A percentile compares a stretch with the other conserved stretches of the same genome.
These are phyloP conservation scores for Wickerhamomyces chambardii DNA, from an alignment of 805 yeast species.

Conservation along the genomic window DNA sequence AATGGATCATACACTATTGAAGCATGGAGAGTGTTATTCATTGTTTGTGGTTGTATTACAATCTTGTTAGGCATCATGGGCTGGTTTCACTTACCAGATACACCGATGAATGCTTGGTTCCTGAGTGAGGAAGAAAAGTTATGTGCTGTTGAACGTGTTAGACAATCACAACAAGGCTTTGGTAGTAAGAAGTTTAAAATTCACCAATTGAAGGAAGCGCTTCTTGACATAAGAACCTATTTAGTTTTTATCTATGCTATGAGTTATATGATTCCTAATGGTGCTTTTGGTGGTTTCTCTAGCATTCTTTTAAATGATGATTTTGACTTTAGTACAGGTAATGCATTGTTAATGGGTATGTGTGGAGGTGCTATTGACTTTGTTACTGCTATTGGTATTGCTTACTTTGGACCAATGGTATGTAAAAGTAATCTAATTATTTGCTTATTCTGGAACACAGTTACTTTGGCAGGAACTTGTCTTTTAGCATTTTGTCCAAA, in stretches of 20 bases:
- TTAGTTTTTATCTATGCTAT: conserved; percentile 30
- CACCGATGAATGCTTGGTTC: conserved; percentile 42
- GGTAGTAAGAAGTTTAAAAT: conserved; percentile 46
- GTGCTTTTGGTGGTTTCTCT: conserved; percentile 48
- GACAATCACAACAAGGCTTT: conserved; percentile 47
- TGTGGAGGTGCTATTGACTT: conserved; percentile 31
- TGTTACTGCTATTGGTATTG: conserved; percentile 11
- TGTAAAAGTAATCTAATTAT: background rate
- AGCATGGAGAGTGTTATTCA: conserved; percentile 54
- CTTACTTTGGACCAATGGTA: background rate
- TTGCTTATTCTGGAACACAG: background rate
- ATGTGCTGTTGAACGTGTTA: conserved; percentile 42
- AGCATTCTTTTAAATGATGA: conserved; percentile 16
- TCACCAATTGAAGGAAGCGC: conserved; percentile 43
- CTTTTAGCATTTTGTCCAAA: background rate
- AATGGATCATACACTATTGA: conserved; percentile 27
- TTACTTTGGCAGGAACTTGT: background rate
- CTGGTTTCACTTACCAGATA: conserved; percentile 43
- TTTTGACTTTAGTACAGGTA: conserved; percentile 32
- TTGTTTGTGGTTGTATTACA: conserved; percentile 53
- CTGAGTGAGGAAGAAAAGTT: conserved; percentile 35
- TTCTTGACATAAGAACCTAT: conserved; percentile 42
- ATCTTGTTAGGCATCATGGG: conserved; percentile 38
- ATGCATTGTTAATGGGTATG: conserved; percentile 33
- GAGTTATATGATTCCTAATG: conserved; percentile 38